Conservation (phyloP, 2,329 filamentous ascomycete genomes). For the Talaromyces sp. region DNA sequence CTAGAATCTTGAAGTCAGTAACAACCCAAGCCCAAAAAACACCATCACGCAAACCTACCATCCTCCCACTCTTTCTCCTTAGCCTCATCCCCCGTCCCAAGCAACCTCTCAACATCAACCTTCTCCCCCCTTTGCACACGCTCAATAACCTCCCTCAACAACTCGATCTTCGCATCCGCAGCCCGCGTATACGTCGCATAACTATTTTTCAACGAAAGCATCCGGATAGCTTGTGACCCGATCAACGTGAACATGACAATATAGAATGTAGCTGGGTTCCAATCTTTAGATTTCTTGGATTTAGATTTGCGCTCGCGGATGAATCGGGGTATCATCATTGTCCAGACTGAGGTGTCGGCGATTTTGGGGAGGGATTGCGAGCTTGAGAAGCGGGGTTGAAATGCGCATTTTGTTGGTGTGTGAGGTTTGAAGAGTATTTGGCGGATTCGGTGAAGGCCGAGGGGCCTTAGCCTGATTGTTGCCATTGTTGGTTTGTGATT, state of each 20-base stretch:
- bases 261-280: constrained; percentile 82
- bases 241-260: constrained; percentile 83
- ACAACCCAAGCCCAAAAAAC: too few relatives aligned
- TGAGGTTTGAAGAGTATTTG: constrained; percentile 1
- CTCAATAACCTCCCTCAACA: constrained; percentile 67
- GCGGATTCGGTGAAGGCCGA: constrained; percentile 10
- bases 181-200: constrained; percentile 72
- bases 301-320: constrained; percentile 41
- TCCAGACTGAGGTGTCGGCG: constrained; percentile 67
- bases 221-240: constrained; percentile 93
- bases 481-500: constrained; percentile 11
- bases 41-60: constrained; percentile 61
- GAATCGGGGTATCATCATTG: constrained; percentile 66
- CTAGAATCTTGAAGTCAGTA: too few relatives aligned
- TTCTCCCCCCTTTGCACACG: constrained; percentile 54
- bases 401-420: too few relatives aligned
- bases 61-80: constrained; percentile 88
- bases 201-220: constrained; percentile 78
- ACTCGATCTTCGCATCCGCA: constrained; percentile 75
- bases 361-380: constrained; percentile 45
- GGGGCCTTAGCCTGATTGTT: constrained; percentile 21
- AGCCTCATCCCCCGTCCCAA: constrained; percentile 76
- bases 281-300: constrained; percentile 59
- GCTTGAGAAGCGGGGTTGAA: constrained; percentile 19
- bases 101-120: constrained; percentile 78